Evolutionary conservation across 331 rosid species (phyloP).

Genomic region (Ulmus americana): DNA sequence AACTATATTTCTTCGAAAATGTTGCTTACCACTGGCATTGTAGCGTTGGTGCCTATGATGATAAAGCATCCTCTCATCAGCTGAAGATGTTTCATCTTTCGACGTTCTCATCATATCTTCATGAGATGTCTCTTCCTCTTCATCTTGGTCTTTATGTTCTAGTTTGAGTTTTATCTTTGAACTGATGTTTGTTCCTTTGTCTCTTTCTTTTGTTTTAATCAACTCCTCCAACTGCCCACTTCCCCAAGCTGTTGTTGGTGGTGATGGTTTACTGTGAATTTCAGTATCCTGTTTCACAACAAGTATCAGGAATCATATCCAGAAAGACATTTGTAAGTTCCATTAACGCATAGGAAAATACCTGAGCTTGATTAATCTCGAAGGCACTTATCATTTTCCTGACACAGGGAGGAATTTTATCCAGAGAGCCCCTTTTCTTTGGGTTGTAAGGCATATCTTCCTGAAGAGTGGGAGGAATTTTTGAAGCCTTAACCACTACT

Average conservation of each 20-base stretch:
- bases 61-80: slow-evolving; percentile 22
- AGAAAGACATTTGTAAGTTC: slow-evolving; percentile 1
- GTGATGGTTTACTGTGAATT: slow-evolving; percentile 45
- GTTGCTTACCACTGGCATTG: slow-evolving; percentile 14
- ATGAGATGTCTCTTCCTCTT: slow-evolving; percentile 29
- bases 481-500: slow-evolving; percentile 17
- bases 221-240: slow-evolving; percentile 19
- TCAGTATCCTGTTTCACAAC: slow-evolving; percentile 46
- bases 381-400: slow-evolving; percentile 66
- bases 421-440: slow-evolving; percentile 13
- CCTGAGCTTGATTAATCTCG: slow-evolving; percentile 66
- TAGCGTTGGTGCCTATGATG: slow-evolving; percentile 20
- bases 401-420: slow-evolving; percentile 49
- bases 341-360: slow-evolving; percentile 25
- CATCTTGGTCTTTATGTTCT: slow-evolving; percentile 16
- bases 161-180: slow-evolving; percentile 22
- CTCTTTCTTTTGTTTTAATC: slow-evolving; percentile 13
- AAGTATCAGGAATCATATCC: slow-evolving; percentile 19
- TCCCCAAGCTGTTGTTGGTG: slow-evolving; percentile 17
- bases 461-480: slow-evolving; percentile 21
- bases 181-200: slow-evolving; percentile 14
- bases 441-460: slow-evolving; percentile 14
- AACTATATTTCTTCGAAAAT: slow-evolving; percentile 18
- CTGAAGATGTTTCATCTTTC: slow-evolving; percentile 20
- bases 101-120: slow-evolving; percentile 22